A percentile compares a stretch with the other conserved stretches of the same genome.
Evolutionary conservation across 2,329 filamentous ascomycete genomes (phyloP).

Genomic region (Talaromyces sp.): DNA sequence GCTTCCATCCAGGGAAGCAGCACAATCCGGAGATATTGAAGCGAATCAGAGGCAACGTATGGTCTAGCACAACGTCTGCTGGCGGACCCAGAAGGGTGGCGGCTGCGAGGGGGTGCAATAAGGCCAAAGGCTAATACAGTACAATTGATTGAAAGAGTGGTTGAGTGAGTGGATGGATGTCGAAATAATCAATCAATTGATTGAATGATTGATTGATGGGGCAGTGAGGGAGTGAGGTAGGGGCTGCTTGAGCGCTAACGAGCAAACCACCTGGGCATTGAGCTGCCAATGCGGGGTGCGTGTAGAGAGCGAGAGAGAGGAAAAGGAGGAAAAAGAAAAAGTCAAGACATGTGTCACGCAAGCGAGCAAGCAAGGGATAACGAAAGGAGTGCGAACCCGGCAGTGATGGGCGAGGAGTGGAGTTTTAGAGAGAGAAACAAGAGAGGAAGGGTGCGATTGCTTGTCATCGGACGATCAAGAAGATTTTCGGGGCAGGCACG

Average conservation of each 20-base stretch:
- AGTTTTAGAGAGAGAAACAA: background rate
- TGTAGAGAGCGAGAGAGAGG: background rate
- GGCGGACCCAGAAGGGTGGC: background rate
- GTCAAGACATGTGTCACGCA: background rate
- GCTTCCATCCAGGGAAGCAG: slow-evolving; percentile 4
- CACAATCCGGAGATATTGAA: slow-evolving; percentile 4
- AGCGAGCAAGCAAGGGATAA: background rate
- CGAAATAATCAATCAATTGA: background rate
- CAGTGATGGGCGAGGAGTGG: background rate
- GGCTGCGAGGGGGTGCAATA: slow-evolving; percentile 10
- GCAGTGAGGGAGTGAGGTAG: background rate
- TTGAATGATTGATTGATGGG: background rate
- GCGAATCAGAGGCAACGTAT: background rate
- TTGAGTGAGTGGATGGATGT: background rate
- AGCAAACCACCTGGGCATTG: background rate
- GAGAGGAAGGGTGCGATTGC: background rate
- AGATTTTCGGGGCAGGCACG: background rate
- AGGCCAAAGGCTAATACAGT: background rate
- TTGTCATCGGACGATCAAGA: background rate
- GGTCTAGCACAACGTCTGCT: background rate
- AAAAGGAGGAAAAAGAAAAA: background rate
- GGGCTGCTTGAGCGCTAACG: background rate
- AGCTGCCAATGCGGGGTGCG: background rate
- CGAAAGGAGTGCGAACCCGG: background rate
- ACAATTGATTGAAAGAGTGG: background rate